Conservation (phyloP, 768 basidiomycete species). For the Rhodosporidiobolus sp. region DNA sequence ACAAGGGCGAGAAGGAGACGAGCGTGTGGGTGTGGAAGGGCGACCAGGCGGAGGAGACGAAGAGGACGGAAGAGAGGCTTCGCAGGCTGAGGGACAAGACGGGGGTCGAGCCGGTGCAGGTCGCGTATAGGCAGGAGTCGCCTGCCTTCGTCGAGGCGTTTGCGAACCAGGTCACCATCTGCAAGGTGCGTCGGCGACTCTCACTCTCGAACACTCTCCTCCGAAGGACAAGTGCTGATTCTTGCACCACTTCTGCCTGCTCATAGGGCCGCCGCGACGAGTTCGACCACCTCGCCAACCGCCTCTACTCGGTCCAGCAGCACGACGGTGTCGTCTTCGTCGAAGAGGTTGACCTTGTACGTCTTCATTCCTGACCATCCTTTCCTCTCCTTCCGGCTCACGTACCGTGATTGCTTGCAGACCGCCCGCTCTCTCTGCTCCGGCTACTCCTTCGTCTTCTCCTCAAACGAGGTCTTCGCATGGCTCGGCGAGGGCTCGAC, state of each 20-base stretch:
- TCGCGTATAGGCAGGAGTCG: constrained; percentile 7
- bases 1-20: not conserved
- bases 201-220: not conserved
- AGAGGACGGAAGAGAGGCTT: constrained; percentile 4
- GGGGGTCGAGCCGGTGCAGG: not conserved
- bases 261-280: constrained; percentile 17
- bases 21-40: constrained; percentile 31
- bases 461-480: constrained; percentile 31
- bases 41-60: constrained; percentile 13
- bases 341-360: constrained; percentile 26
- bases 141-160: constrained; percentile 21
- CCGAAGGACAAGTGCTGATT: not conserved
- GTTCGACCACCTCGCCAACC: constrained; percentile 28
- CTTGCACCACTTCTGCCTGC: not conserved
- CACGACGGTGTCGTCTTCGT: constrained; percentile 15
- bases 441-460: constrained; percentile 18
- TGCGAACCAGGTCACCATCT: constrained; percentile 24
- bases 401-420: not conserved
- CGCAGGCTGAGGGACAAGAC: constrained; percentile 14
- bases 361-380: not conserved
- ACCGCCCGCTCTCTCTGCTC: constrained; percentile 22
- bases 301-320: constrained; percentile 9
- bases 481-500: constrained; percentile 31
- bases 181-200: constrained; percentile 9
- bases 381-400: no score